phyloP scores from a whole-genome alignment of 805 yeast species.

The Candida nitratophila region DNA sequence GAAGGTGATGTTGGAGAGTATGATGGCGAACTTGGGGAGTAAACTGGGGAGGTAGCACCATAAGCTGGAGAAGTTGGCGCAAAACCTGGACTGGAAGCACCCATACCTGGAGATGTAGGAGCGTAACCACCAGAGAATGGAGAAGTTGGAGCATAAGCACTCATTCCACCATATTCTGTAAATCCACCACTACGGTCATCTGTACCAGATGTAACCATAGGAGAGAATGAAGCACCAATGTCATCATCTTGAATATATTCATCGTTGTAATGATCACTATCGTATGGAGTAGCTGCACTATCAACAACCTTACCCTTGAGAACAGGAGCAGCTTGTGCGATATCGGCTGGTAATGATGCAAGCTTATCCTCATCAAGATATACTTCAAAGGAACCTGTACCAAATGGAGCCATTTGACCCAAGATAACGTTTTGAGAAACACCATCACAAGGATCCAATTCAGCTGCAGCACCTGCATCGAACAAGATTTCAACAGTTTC shows the following conservation, averaged over 20 bases:
- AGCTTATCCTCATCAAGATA: conserved; percentile 88
- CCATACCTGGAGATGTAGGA: conserved; percentile 39
- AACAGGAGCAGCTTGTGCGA: conserved; percentile 27
- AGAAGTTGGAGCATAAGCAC: conserved; percentile 41
- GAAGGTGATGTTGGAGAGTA: conserved; percentile 43
- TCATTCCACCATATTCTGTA: conserved; percentile 75
- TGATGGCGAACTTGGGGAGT: conserved; percentile 41
- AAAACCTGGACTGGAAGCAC: conserved; percentile 49
- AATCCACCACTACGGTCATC: conserved; percentile 78
- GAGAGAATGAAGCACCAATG: conserved; percentile 86
- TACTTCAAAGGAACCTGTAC: conserved; percentile 97
- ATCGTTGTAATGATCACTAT: conserved; percentile 58
- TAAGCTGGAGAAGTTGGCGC: conserved; percentile 44
- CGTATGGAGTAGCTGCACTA: conserved; percentile 92
- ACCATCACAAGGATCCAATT: conserved; percentile 96
- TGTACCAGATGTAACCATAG: conserved; percentile 80
- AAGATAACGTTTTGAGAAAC: conserved; percentile 95
- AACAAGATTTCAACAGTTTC: conserved; percentile 96
- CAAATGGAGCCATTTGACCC: conserved; percentile 98
- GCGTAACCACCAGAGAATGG: conserved; percentile 51
- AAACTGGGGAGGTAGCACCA: conserved; percentile 54
- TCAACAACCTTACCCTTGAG: conserved; percentile 42
- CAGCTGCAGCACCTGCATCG: conserved; percentile 98
- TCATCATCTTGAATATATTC: conserved; percentile 49
- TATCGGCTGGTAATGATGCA: conserved; percentile 52